These are phyloP conservation scores for Penicillium samsonianum DNA, from an alignment of 495 filamentous ascomycete genomes.

Conservation along the genomic window DNA sequence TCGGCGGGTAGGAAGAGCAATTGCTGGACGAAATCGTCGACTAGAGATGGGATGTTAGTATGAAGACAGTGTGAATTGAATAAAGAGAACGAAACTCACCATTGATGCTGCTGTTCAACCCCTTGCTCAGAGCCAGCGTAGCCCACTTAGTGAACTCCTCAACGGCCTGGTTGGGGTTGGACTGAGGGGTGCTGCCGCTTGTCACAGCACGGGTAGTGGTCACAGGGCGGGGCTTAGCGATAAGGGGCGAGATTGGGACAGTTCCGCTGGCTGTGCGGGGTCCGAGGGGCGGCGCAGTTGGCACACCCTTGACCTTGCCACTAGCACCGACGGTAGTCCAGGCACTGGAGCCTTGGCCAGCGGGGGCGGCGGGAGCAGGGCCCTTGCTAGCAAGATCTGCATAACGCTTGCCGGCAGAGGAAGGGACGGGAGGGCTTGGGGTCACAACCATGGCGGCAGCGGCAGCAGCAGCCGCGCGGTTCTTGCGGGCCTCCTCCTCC, in stretches of 20 bases:
- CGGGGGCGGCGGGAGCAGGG: conserved; percentile 38
- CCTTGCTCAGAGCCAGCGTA: conserved; percentile 66
- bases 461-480: conserved; percentile 59
- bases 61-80: conserved; percentile 7
- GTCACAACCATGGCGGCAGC: conserved; percentile 53
- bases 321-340: conserved; percentile 98
- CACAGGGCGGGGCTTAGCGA: conserved; percentile 32
- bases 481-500: conserved; percentile 91
- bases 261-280: conserved; percentile 58
- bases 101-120: conserved; percentile 61
- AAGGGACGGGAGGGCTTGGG: conserved; percentile 48
- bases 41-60: conserved; percentile 45
- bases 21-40: conserved; percentile 75
- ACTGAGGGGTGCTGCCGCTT: conserved; percentile 32
- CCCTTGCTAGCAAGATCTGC: conserved; percentile 90
- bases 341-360: conserved; percentile 52
- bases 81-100: conserved; percentile 37
- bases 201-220: conserved; percentile 39
- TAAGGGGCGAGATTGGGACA: conserved; percentile 42
- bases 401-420: conserved; percentile 78
- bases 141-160: conserved; percentile 97
- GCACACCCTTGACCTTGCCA: conserved; percentile 80
- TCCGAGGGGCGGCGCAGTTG: conserved; percentile 55
- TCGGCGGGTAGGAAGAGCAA: conserved; percentile 76
- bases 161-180: conserved; percentile 58